Percentiles rank a stretch among this genome's conserved stretches.
phyloP scores from a whole-genome alignment of 352 stramenopile species.

The Phytophthora kernoviae region DNA sequence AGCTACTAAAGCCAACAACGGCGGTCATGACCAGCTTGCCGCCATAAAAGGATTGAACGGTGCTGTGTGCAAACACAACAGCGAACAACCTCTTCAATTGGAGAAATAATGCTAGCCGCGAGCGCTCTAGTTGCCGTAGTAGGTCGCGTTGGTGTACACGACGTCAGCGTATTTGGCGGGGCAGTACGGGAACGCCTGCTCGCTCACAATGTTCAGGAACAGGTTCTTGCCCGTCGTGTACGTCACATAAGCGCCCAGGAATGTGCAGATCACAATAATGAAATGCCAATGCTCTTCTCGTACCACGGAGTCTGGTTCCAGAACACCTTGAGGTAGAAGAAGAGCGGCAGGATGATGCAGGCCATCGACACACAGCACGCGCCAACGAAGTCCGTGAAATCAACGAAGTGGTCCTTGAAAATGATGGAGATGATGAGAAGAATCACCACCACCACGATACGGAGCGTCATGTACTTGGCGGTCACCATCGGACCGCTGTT shows the following conservation, averaged over 20 bases:
- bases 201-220: conserved; percentile 39
- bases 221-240: conserved; percentile 51
- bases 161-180: conserved; percentile 47
- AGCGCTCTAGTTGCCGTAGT: conserved; percentile 45
- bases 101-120: conserved; percentile 12
- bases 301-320: conserved; percentile 53
- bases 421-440: conserved; percentile 54
- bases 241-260: conserved; percentile 45
- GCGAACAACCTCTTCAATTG: conserved; percentile 11
- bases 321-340: conserved; percentile 78
- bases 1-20: conserved; percentile 1
- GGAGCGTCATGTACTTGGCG: conserved; percentile 49
- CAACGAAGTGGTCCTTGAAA: conserved; percentile 70
- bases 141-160: conserved; percentile 55
- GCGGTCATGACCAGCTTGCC: conserved; percentile 4
- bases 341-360: conserved; percentile 72
- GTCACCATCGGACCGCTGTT: conserved; percentile 41
- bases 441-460: conserved; percentile 45
- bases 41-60: conserved; percentile 9
- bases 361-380: conserved; percentile 60
- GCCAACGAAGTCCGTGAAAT: conserved; percentile 74
- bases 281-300: conserved; percentile 43
- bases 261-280: conserved; percentile 43
- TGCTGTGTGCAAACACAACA: conserved; percentile 18
- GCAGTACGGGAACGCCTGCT: conserved; percentile 65